A percentile compares a stretch with the other conserved stretches of the same genome.
Conservation (phyloP, 805 yeast genomes). For the Schwanniomyces vanrijiae region DNA sequence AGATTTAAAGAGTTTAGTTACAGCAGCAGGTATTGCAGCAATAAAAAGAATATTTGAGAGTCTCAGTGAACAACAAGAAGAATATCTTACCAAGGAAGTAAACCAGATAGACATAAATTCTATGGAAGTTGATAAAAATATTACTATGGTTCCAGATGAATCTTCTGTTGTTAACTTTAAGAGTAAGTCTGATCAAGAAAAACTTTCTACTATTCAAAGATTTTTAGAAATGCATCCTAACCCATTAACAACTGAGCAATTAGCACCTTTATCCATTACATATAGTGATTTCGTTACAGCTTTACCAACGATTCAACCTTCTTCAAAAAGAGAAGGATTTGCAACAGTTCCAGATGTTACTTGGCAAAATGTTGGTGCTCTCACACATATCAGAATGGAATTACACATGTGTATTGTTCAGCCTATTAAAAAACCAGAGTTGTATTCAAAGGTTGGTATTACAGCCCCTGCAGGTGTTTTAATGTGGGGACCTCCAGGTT, state of each 20-base stretch:
- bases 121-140: constrained; percentile 33
- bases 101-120: constrained; percentile 13
- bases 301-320: constrained; percentile 91
- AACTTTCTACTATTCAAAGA: constrained; percentile 64
- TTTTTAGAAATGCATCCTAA: constrained; percentile 75
- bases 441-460: constrained; percentile 87
- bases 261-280: constrained; percentile 72
- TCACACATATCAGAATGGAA: constrained; percentile 77
- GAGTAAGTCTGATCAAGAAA: constrained; percentile 31
- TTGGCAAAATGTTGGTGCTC: constrained; percentile 94
- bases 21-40: constrained; percentile 94
- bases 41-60: constrained; percentile 84
- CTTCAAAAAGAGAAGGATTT: constrained; percentile 97
- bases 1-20: constrained; percentile 86
- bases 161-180: constrained; percentile 28
- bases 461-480: constrained; percentile 96
- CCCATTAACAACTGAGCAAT: constrained; percentile 73
- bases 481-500: constrained; percentile 99
- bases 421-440: constrained; percentile 90
- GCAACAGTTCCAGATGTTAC: constrained; percentile 98
- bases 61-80: constrained; percentile 43
- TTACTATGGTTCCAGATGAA: constrained; percentile 5
- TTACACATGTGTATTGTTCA: constrained; percentile 97
- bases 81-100: constrained; percentile 9
- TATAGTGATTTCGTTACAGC: constrained; percentile 82